phyloP scores from a whole-genome alignment of 345 rosid genomes.

The Moricandia arvensis region DNA sequence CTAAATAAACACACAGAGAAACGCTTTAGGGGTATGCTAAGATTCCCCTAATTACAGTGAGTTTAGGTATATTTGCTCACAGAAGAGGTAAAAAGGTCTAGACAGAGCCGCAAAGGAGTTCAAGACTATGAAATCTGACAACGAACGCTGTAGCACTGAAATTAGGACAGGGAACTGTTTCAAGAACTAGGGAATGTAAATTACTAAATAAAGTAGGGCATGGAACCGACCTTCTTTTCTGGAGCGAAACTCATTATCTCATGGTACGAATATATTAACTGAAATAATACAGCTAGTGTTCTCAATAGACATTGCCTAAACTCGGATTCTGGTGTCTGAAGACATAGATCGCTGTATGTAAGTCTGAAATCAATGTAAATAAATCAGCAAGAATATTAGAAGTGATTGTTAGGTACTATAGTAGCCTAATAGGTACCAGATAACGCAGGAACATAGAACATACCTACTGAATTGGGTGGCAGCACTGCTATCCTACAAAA shows the following conservation, averaged over 20 bases:
- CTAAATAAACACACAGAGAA: conserved; percentile 10
- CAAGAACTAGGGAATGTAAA: conserved; percentile 14
- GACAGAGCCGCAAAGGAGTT: not conserved
- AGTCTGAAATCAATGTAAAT: conserved; percentile 56
- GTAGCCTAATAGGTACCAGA: conserved; percentile 12
- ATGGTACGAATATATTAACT: conserved; percentile 83
- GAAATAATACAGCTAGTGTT: conserved; percentile 79
- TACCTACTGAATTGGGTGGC: conserved; percentile 74
- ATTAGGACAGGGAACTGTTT: conserved; percentile 3
- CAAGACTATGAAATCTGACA: conserved; percentile 8
- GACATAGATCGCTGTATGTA: conserved; percentile 98
- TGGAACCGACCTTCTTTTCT: conserved; percentile 55
- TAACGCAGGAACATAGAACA: conserved; percentile 29
- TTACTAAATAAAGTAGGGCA: conserved; percentile 24
- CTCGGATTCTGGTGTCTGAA: conserved; percentile 90
- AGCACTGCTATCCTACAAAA: conserved; percentile 67
- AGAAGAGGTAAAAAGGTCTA: not conserved
- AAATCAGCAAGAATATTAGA: conserved; percentile 19
- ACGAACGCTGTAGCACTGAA: conserved; percentile 4
- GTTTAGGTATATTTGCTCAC: conserved; percentile 12
- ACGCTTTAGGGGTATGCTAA: not conserved
- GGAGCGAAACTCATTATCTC: conserved; percentile 79
- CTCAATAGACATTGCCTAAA: conserved; percentile 87
- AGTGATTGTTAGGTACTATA: conserved; percentile 3
- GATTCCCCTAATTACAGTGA: not conserved